Percentiles rank a stretch among this genome's conserved stretches.
Evolutionary conservation across 2,329 filamentous ascomycete genomes (phyloP).

Genomic region (Biscogniauxia marginata): DNA sequence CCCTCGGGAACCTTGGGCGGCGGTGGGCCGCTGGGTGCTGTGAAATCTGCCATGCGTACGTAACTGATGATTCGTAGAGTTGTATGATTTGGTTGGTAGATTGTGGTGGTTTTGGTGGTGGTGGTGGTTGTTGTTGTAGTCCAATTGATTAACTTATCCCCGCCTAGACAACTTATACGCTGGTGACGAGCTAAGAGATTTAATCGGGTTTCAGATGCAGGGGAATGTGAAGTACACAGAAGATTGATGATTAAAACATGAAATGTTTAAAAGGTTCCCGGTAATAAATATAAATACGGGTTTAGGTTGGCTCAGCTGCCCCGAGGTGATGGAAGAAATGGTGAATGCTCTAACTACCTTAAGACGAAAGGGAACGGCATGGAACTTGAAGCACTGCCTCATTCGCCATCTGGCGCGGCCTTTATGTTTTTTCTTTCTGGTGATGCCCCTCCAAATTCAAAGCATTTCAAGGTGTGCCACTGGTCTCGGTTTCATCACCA

Average conservation of each 20-base stretch:
- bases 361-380: too few species aligned
- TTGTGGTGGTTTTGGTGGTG: neutral
- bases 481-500: neutral
- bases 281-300: too few species aligned
- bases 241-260: too few species aligned
- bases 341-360: too few species aligned
- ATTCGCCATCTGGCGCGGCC: neutral
- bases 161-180: too few species aligned
- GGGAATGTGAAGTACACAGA: too few species aligned
- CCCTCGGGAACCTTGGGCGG: constrained; percentile 68
- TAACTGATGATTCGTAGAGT: neutral
- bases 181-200: too few species aligned
- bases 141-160: too few species aligned
- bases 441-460: neutral
- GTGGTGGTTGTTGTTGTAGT: neutral
- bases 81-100: neutral
- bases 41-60: constrained; percentile 54
- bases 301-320: too few species aligned
- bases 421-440: neutral
- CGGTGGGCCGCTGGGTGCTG: constrained; percentile 53
- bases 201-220: too few species aligned
- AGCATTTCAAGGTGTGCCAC: neutral
- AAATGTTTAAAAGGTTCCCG: too few species aligned
- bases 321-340: too few species aligned
- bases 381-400: neutral